phyloP scores from a whole-genome alignment of 2,329 filamentous ascomycete genomes.

The Septoria petroselini region DNA sequence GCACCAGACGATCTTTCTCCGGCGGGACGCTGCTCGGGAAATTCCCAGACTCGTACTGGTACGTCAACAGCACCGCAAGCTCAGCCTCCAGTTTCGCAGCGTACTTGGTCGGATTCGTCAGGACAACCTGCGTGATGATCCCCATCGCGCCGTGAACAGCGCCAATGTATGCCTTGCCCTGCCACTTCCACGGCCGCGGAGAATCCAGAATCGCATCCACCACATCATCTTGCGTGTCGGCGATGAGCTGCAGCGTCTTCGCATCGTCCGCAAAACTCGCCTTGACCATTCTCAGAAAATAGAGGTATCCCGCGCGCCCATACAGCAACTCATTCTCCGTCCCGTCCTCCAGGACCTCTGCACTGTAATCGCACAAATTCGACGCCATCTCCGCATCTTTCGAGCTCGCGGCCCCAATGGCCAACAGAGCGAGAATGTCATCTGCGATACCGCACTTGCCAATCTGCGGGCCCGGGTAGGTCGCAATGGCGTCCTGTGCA shows the following conservation, averaged over 20 bases:
- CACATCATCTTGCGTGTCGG: constrained; percentile 55
- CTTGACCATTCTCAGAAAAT: constrained; percentile 63
- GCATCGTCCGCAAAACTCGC: constrained; percentile 54
- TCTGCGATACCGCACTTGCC: constrained; percentile 51
- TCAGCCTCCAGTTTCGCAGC: constrained; percentile 54
- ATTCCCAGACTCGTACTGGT: constrained; percentile 62
- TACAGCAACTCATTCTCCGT: constrained; percentile 63
- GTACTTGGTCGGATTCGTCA: constrained; percentile 55
- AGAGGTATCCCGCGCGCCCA: constrained; percentile 66
- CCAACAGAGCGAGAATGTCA: constrained; percentile 51
- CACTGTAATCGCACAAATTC: constrained; percentile 51
- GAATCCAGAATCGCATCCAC: constrained; percentile 58
- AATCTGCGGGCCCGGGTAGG: constrained; percentile 47
- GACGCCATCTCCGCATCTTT: constrained; percentile 50
- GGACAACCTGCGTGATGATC: constrained; percentile 66
- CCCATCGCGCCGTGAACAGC: constrained; percentile 67
- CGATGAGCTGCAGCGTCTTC: constrained; percentile 51
- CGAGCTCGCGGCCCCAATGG: constrained; percentile 50
- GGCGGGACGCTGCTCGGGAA: constrained; percentile 57
- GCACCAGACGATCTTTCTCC: constrained; percentile 53
- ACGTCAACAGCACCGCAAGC: constrained; percentile 55
- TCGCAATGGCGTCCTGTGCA: constrained; percentile 49
- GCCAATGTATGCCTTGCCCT: constrained; percentile 61
- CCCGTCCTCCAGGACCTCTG: constrained; percentile 46
- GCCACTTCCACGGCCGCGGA: constrained; percentile 61